Evolutionary conservation across 148 eudicot genomes (phyloP).

Genomic region (Chenopodium suecicum): DNA sequence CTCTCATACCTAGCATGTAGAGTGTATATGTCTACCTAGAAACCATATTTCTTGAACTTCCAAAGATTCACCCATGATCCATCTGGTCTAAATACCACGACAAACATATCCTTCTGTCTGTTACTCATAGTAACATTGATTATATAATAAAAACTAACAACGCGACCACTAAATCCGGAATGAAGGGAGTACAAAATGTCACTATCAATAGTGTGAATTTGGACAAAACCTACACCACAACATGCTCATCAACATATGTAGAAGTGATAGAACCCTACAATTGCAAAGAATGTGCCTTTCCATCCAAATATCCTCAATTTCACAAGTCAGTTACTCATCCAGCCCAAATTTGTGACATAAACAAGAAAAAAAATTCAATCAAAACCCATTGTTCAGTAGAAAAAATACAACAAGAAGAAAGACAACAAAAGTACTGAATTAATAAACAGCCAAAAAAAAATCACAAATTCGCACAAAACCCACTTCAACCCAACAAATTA

Average conservation of each 20-base stretch:
- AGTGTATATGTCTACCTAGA: background rate
- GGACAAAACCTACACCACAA: background rate
- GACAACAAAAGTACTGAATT: background rate
- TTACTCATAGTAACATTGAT: background rate
- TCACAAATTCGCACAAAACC: conserved; percentile 14
- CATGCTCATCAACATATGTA: background rate
- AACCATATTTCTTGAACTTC: background rate
- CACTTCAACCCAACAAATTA: conserved; percentile 7
- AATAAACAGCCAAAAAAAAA: background rate
- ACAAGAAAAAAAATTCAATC: background rate
- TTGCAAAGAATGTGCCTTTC: background rate
- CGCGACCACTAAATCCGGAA: background rate
- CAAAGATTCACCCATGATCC: background rate
- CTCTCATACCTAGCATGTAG: background rate
- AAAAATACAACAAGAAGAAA: background rate
- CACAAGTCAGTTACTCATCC: background rate
- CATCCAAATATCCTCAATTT: background rate
- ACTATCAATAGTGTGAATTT: background rate
- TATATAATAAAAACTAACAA: background rate
- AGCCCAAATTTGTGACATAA: background rate
- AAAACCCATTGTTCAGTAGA: background rate
- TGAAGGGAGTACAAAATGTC: no score
- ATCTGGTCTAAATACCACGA: background rate
- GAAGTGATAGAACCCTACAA: background rate
- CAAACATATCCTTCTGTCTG: background rate